phyloP scores from a whole-genome alignment of 805 yeast genomes.

The Wickerhamomyces tratensis region DNA sequence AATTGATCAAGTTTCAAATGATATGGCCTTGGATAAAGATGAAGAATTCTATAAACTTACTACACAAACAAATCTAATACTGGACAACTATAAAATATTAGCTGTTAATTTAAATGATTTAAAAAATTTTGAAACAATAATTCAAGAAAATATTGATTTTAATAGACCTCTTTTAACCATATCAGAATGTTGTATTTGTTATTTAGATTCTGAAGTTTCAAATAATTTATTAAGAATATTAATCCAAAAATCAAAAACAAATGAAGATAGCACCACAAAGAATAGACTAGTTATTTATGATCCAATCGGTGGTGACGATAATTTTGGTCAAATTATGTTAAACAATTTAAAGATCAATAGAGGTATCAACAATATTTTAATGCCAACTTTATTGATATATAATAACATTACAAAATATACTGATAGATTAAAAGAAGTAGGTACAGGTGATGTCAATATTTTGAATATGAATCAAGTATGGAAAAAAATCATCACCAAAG shows the following conservation, averaged over 20 bases:
- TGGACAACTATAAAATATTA: slow-evolving; percentile 17
- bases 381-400: slow-evolving; percentile 28
- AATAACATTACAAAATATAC: slow-evolving; percentile 23
- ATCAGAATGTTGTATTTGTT: slow-evolving; percentile 53
- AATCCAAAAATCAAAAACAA: neutral
- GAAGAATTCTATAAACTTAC: slow-evolving; percentile 18
- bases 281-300: slow-evolving; percentile 37
- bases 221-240: slow-evolving; percentile 26
- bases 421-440: slow-evolving; percentile 8
- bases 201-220: slow-evolving; percentile 33
- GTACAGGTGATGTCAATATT: slow-evolving; percentile 5
- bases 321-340: slow-evolving; percentile 47
- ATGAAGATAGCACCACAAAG: neutral
- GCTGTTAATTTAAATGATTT: slow-evolving; percentile 25
- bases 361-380: slow-evolving; percentile 22
- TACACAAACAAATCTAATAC: neutral
- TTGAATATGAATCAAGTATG: slow-evolving; percentile 25
- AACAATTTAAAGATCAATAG: slow-evolving; percentile 38
- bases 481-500: slow-evolving; percentile 20
- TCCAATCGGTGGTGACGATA: slow-evolving; percentile 45
- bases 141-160: slow-evolving; percentile 11
- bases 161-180: slow-evolving; percentile 37
- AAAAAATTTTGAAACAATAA: slow-evolving; percentile 15
- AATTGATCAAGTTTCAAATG: neutral
- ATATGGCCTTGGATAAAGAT: slow-evolving; percentile 3